Percentiles rank a stretch among this genome's conserved stretches.
Evolutionary conservation across 192 early-diverging fungal genomes (phyloP).

Genomic region (Haplosporangium gracile): DNA sequence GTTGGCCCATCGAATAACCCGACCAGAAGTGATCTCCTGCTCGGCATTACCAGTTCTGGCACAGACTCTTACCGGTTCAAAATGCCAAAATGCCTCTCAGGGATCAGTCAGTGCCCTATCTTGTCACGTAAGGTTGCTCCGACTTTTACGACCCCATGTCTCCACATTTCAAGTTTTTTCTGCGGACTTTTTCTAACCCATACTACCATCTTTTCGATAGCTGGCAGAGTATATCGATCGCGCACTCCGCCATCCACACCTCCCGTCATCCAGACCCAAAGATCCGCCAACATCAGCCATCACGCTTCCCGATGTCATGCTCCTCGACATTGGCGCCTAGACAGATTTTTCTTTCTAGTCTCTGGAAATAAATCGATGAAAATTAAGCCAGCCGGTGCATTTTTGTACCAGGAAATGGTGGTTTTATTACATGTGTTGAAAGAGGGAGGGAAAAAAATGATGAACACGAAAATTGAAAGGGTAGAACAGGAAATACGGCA

Average conservation of each 20-base stretch:
- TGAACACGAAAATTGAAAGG: background rate
- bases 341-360: no score
- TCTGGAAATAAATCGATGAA: background rate
- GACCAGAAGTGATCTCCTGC: conserved; percentile 8
- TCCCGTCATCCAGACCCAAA: background rate
- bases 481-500: background rate
- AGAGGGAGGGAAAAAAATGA: background rate
- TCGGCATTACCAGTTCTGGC: conserved; percentile 21
- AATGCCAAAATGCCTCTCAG: conserved; percentile 28
- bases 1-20: conserved; percentile 5
- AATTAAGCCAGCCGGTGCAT: no score
- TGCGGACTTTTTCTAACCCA: background rate
- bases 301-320: conserved; percentile 8
- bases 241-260: background rate
- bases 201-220: background rate
- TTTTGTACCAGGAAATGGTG: background rate
- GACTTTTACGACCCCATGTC: no score
- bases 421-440: background rate
- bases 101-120: conserved; percentile 16
- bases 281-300: background rate
- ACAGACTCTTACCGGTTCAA: conserved; percentile 16
- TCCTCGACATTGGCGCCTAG: conserved; percentile 30
- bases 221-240: conserved; percentile 11
- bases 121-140: conserved; percentile 17
- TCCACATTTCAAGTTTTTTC: background rate